A percentile compares a stretch with the other conserved stretches of the same genome.
Conservation (phyloP, 805 yeast genomes). For the Isabelozyma gotoi region DNA sequence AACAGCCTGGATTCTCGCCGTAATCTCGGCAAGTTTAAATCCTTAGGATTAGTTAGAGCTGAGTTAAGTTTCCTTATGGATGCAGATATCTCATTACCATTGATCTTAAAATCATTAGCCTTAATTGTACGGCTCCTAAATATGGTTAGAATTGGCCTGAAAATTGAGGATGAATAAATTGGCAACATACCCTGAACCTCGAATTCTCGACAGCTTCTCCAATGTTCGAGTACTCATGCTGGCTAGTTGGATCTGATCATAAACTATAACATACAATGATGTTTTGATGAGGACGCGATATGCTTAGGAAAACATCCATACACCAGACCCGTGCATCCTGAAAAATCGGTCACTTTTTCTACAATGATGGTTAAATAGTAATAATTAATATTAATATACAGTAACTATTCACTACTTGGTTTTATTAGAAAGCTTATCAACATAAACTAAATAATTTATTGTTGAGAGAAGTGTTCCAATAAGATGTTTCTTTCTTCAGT, state of each 20-base stretch:
- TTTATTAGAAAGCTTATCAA: slow-evolving; percentile 4
- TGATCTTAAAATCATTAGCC: slow-evolving; percentile 15
- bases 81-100: slow-evolving; percentile 5
- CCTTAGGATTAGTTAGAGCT: slow-evolving; percentile 15
- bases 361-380: slow-evolving; percentile 4
- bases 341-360: too few species aligned
- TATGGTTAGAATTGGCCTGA: slow-evolving; percentile 9
- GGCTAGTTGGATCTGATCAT: not conserved
- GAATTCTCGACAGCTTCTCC: slow-evolving; percentile 28
- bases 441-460: slow-evolving; percentile 44
- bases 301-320: not conserved
- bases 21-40: slow-evolving; percentile 12
- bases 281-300: slow-evolving; percentile 3
- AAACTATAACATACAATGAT: not conserved
- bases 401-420: slow-evolving; percentile 7
- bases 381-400: slow-evolving; percentile 13
- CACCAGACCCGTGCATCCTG: not conserved
- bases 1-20: not conserved
- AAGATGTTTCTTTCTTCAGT: slow-evolving; percentile 95
- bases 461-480: slow-evolving; percentile 93
- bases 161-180: not conserved
- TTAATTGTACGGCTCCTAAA: slow-evolving; percentile 16
- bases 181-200: slow-evolving; percentile 44
- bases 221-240: slow-evolving; percentile 3
- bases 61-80: slow-evolving; percentile 13